Evolutionary conservation across 257 asterid genomes (phyloP), one percentile per base, ranked within the genome.

Genomic region (Ajuga chamaepitys): DNA sequence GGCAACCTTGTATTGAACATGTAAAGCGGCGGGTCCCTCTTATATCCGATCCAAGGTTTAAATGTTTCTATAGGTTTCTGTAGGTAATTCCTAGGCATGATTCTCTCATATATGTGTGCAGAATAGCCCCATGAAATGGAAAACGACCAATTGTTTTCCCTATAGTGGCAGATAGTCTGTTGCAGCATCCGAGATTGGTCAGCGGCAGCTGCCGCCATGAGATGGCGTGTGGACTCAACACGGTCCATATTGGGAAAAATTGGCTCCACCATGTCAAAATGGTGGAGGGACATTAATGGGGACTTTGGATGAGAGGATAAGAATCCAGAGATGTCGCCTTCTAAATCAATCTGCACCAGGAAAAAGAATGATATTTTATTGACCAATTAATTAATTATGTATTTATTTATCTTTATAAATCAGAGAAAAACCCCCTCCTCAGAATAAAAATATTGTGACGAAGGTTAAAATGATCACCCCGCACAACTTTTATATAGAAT

Each of bases 41-140:
- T 0, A 14, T 3, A 5, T 13, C 59, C 56, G 0, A n/a, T 1
- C 96, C 92, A 86, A 0, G 70, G 46, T 4, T 7, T 0, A 56
- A 89, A 86, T 5, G 96, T 84, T 70, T 89, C 91, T 8, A 89
- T 69, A 18, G 96, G 96, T 1, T 41, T 62, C 24, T 78, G 84
- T n/a, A 89, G 67, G 54, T 70, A 66, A 41, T 86, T 87, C 28
- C 96, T 53, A 3, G 88, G 83, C 59, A 82, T 42, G 14, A 82
- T 65, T 20, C 67, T 66, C 77, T 87, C 92, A 51, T 91, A 91
- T 18, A 88, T 55, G 20, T 86, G 86, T 0, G 74, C 73, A 0
- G 96, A 84, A 62, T 91, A 88, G 41, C 98, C 96, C 98, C 98
- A 91, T 0, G 98, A 82, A 8, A 86, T 28, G 7, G 98, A 88